Conservation (phyloP, 2,329 filamentous ascomycete species). For the Rachicladosporium sp. region DNA sequence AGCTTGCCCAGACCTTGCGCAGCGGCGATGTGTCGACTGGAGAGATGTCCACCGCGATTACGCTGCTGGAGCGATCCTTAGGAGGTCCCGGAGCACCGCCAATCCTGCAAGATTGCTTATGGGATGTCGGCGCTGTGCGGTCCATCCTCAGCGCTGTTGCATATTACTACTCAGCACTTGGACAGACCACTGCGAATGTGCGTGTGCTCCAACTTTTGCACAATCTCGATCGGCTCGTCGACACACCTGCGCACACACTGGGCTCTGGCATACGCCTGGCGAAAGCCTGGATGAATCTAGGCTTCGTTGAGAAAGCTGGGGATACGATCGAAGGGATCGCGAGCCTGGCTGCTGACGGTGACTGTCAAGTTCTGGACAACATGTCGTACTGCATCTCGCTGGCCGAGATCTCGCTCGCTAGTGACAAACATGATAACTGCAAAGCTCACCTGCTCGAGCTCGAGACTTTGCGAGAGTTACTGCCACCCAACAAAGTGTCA, state of each 20-base stretch:
- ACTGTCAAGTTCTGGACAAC: neutral
- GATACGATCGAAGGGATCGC: neutral
- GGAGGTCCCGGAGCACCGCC: no score
- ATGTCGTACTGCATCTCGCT: conserved; percentile 7
- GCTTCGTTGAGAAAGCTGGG: conserved; percentile 49
- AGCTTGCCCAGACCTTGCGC: no score
- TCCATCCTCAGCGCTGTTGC: no score
- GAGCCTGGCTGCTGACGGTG: neutral
- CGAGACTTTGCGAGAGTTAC: conserved; percentile 5
- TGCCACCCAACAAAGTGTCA: conserved; percentile 9
- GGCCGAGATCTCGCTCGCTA: conserved; percentile 13
- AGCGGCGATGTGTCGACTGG: no score
- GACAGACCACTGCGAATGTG: no score
- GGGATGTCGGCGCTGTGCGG: no score
- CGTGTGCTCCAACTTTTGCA: no score
- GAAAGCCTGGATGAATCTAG: conserved; percentile 45
- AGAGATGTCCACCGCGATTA: no score
- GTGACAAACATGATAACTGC: conserved; percentile 12
- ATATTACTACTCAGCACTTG: no score
- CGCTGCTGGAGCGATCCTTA: no score
- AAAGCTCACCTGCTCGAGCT: conserved; percentile 10
- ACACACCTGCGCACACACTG: conserved; percentile 19
- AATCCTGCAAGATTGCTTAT: no score
- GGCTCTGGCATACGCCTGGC: conserved; percentile 30
- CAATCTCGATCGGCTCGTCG: no score